Conservation (phyloP, 768 basidiomycete species). For the Pleurotus ostreatus region DNA sequence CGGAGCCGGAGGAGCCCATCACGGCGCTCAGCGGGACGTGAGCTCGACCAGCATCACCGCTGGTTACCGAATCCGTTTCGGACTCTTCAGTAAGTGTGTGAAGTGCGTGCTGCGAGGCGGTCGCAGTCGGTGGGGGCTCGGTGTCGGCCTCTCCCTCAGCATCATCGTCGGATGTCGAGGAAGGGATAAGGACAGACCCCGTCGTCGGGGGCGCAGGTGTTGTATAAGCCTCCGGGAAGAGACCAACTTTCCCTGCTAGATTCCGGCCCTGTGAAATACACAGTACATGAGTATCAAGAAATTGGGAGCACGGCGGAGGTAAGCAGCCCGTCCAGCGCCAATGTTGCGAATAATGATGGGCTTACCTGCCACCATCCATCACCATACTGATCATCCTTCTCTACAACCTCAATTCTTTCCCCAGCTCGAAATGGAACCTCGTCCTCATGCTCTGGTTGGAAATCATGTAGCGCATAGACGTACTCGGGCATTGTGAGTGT, state of each 20-base stretch:
- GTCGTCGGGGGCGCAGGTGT: conserved; percentile 46
- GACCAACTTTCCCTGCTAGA: conserved; percentile 71
- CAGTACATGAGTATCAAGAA: conserved; percentile 6
- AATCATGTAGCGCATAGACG: conserved; percentile 87
- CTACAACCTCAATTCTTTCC: conserved; percentile 84
- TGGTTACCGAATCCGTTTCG: conserved; percentile 31
- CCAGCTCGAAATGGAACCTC: conserved; percentile 85
- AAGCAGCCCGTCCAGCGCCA: background rate
- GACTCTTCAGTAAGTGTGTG: conserved; percentile 46
- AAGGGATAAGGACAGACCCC: conserved; percentile 18
- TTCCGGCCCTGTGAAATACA: conserved; percentile 70
- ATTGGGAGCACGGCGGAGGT: background rate
- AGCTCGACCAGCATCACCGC: background rate
- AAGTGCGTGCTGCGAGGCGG: conserved; percentile 21
- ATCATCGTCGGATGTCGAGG: conserved; percentile 20
- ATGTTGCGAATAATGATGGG: conserved; percentile 7
- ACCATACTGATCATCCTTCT: conserved; percentile 87
- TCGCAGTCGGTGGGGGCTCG: conserved; percentile 8
- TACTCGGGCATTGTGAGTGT: conserved; percentile 60
- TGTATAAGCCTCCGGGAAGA: conserved; percentile 92
- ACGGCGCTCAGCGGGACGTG: conserved; percentile 5
- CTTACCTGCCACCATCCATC: conserved; percentile 92
- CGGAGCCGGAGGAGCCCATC: background rate
- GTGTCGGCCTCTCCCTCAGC: conserved; percentile 11
- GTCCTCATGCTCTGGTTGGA: conserved; percentile 89